Conservation (phyloP, 2,329 filamentous ascomycete species). For the Fusarium coffeatum region DNA sequence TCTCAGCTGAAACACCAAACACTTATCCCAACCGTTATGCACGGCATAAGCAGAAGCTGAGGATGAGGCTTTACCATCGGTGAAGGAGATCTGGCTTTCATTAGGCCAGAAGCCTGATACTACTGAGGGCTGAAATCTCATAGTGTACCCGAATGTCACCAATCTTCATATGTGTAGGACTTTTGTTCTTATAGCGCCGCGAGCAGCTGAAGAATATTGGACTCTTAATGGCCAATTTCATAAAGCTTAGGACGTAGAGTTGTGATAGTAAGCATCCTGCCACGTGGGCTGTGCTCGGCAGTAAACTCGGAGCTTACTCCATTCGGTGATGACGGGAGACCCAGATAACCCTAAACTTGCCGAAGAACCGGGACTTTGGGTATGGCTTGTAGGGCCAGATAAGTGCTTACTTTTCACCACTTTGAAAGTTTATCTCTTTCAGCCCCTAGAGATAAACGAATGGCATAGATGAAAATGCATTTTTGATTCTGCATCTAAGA, state of each 20-base stretch:
- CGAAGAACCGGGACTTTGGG: neutral
- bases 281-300: neutral
- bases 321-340: neutral
- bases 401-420: neutral
- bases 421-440: neutral
- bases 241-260: neutral
- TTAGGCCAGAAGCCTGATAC: accelerated
- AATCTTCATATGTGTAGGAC: neutral
- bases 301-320: neutral
- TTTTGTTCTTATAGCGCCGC: accelerated
- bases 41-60: neutral
- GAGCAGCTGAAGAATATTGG: accelerated
- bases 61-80: neutral
- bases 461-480: neutral
- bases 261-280: neutral
- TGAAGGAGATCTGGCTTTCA: neutral
- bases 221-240: neutral
- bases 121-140: neutral
- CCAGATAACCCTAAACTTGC: neutral
- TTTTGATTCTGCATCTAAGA: neutral
- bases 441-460: neutral
- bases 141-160: neutral
- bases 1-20: neutral
- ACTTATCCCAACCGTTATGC: neutral
- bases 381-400: neutral